Conservation (phyloP, 1,139 yeast genomes). For the Debaryomyces coudertii region DNA sequence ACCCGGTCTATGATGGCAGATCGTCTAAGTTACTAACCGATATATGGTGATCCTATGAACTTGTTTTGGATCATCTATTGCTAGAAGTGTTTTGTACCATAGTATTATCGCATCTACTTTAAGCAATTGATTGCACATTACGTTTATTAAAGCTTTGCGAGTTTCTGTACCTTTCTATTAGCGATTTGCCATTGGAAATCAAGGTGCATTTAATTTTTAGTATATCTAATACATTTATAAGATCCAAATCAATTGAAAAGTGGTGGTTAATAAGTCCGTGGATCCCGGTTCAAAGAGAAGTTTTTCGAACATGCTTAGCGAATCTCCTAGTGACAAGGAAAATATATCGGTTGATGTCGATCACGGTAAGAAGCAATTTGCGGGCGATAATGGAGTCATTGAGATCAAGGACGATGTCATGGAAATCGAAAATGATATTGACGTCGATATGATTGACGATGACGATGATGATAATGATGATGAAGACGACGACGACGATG, state of each 20-base stretch:
- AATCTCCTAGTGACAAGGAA: constrained; percentile 17
- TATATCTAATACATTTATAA: background rate
- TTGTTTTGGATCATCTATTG: background rate
- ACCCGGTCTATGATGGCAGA: constrained; percentile 1
- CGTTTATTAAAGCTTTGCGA: background rate
- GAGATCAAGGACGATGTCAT: constrained; percentile 16
- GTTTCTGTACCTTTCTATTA: background rate
- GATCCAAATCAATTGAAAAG: constrained; percentile 8
- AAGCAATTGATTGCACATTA: background rate
- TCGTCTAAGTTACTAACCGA: background rate
- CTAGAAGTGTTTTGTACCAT: background rate
- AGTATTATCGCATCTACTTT: background rate
- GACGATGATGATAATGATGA: constrained; percentile 23
- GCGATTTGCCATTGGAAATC: background rate
- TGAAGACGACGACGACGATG: constrained; percentile 26
- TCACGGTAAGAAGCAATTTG: constrained; percentile 8
- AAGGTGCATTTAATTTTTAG: constrained; percentile 1
- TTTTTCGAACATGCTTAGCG: constrained; percentile 19
- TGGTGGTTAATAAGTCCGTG: constrained; percentile 13
- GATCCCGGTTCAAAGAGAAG: constrained; percentile 19
- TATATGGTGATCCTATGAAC: background rate
- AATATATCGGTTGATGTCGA: constrained; percentile 14
- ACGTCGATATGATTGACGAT: constrained; percentile 28
- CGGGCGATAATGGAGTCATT: constrained; percentile 8
- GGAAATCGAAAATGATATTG: constrained; percentile 15